Evolutionary conservation across 306 rosid genomes (phyloP).

Genomic region (Malus sieversii): DNA sequence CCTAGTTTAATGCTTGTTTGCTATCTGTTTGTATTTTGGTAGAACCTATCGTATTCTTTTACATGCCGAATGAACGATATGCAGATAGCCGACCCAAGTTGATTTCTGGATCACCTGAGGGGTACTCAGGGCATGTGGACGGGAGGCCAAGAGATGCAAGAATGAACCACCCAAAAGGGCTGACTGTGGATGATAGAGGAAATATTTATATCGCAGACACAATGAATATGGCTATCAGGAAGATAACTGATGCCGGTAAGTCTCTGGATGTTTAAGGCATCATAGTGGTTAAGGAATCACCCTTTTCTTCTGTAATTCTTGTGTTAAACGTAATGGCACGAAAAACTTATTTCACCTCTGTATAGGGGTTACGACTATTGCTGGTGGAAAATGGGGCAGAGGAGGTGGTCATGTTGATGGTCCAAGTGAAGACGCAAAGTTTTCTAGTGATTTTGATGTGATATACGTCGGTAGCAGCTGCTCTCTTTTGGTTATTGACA

Average conservation of each 20-base stretch:
- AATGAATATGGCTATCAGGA: constrained; percentile 91
- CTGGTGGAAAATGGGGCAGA: constrained; percentile 88
- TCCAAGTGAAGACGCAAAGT: constrained; percentile 94
- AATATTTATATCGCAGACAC: constrained; percentile 93
- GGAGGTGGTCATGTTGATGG: constrained; percentile 92
- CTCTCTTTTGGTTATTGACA: constrained; percentile 83
- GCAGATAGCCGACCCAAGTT: constrained; percentile 88
- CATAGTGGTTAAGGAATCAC: not conserved
- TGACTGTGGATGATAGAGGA: constrained; percentile 74
- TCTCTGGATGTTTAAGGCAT: not conserved
- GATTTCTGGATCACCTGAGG: constrained; percentile 87
- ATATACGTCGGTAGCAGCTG: constrained; percentile 70
- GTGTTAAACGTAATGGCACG: not conserved
- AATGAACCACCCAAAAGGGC: constrained; percentile 87
- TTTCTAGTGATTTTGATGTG: constrained; percentile 82
- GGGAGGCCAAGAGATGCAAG: constrained; percentile 90
- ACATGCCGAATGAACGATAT: constrained; percentile 21
- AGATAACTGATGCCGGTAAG: constrained; percentile 76
- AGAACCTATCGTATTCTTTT: not conserved
- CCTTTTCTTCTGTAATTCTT: not conserved
- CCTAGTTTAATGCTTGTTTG: not conserved
- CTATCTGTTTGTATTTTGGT: not conserved
- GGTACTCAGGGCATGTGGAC: constrained; percentile 83
- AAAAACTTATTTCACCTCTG: not conserved
- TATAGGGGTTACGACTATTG: constrained; percentile 91